Base-by-base conservation (phyloP, 176 grass and related monocot species). In the Oryza punctata region DNA sequence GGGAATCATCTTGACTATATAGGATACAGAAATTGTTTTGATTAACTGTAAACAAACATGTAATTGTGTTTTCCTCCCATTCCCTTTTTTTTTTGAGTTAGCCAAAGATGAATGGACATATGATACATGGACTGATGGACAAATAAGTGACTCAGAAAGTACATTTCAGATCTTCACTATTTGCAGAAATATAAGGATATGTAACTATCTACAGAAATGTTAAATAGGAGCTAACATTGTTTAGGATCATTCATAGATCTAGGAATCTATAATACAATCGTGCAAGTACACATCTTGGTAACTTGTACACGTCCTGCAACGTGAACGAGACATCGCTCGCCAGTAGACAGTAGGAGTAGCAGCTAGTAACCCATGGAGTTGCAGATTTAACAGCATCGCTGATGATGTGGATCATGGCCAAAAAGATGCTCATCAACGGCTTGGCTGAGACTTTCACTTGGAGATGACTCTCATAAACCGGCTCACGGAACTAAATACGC, bases 391-490 rank as follows among this genome's bases (percentile, higher is more conserved):
- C 21, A 61, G 35, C 38, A 54, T 49, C 12, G 19, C 11, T 10
- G n/a, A 80, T 7, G 40, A 37, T 0, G 21, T 21, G 59, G 19
- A 65, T 78, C 69, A 45, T 65, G 80, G 27, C 37, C 9, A 65
- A 65, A 26, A 70, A 37, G 9, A 35, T 41, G 10, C 33, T 74
- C 61, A 63, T 46, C 19, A 46, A 35, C 24, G 16, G 43, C 41
- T 57, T 68, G 35, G 30, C 59, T 79, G 18, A 1, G 2, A 67
- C 26, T 72, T 78, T 97, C 78, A 94, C 81, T 90, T 94, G 60
- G 96, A 94, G 35, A 96, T 92, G 21, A 87, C 87, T 60, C 87
- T 94, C 89, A 99, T 94, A 82, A 99, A 96, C 49, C 81, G 81
- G 70, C 89, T 91, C 30, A 99, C 38, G 0, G 93, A 99, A 78